Conservation (phyloP, 106 monocot species). For the Amphibolis antarctica region DNA sequence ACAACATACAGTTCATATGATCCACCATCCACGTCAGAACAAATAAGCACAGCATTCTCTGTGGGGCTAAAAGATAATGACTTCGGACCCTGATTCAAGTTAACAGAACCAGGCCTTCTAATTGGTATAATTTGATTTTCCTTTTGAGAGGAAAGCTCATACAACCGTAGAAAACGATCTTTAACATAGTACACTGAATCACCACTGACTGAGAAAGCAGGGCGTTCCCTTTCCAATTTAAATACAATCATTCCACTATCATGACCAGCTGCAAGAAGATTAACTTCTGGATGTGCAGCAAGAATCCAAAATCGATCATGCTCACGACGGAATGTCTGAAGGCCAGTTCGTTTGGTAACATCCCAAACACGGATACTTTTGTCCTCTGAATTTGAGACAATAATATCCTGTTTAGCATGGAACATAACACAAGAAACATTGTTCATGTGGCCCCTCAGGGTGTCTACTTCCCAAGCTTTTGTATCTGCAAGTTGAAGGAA, state of each 20-base stretch:
- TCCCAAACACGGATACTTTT: slow-evolving; percentile 94
- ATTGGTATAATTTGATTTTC: slow-evolving; percentile 62
- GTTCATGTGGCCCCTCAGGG: slow-evolving; percentile 83
- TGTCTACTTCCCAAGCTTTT: slow-evolving; percentile 93
- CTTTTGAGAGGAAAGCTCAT: slow-evolving; percentile 63
- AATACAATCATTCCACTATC: slow-evolving; percentile 95
- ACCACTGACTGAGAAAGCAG: slow-evolving; percentile 62
- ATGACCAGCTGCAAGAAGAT: slow-evolving; percentile 85
- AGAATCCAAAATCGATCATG: slow-evolving; percentile 94
- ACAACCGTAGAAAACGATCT: slow-evolving; percentile 65
- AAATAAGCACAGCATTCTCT: slow-evolving; percentile 70
- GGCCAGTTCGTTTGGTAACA: slow-evolving; percentile 75
- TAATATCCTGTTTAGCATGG: slow-evolving; percentile 79
- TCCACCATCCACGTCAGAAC: slow-evolving; percentile 76
- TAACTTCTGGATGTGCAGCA: slow-evolving; percentile 77
- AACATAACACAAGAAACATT: slow-evolving; percentile 91
- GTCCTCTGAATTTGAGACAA: slow-evolving; percentile 89
- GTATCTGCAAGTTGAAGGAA: slow-evolving; percentile 35
- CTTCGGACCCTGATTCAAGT: slow-evolving; percentile 63
- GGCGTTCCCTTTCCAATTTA: slow-evolving; percentile 80
- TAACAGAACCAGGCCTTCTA: slow-evolving; percentile 58
- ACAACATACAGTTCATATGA: slow-evolving; percentile 76
- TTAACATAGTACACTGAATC: slow-evolving; percentile 58
- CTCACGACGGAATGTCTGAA: slow-evolving; percentile 80
- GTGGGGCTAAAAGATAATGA: slow-evolving; percentile 74